Evolutionary conservation across 345 rosid genomes (phyloP).

Genomic region (Limnanthes douglasii): DNA sequence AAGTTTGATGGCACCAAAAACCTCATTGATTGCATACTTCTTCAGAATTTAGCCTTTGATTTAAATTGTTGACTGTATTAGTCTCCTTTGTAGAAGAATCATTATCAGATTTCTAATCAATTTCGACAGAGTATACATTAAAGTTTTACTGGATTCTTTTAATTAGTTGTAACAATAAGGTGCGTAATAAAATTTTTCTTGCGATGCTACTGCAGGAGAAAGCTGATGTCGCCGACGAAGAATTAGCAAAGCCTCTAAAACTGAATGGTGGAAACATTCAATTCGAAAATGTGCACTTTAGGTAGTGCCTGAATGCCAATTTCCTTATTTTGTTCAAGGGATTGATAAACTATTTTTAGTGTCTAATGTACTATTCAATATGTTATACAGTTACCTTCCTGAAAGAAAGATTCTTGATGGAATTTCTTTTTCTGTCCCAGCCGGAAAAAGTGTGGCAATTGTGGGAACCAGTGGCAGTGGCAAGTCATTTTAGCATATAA

Average conservation of each 20-base stretch:
- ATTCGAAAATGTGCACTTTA: slow-evolving; percentile 80
- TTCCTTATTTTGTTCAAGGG: too few species aligned
- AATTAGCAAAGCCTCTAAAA: slow-evolving; percentile 49
- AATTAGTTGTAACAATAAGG: too few species aligned
- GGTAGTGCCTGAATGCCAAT: too few species aligned
- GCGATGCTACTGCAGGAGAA: slow-evolving; percentile 56
- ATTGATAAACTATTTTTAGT: too few species aligned
- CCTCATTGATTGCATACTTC: too few species aligned
- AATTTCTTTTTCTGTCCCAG: slow-evolving; percentile 74
- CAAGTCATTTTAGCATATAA: too few species aligned
- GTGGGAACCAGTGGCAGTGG: slow-evolving; percentile 99
- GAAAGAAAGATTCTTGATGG: slow-evolving; percentile 91
- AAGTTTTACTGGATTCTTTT: too few species aligned
- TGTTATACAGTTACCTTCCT: slow-evolving; percentile 43
- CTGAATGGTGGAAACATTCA: slow-evolving; percentile 72
- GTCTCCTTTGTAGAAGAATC: too few species aligned
- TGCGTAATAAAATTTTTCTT: too few species aligned
- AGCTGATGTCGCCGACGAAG: slow-evolving; percentile 61
- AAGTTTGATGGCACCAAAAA: too few species aligned
- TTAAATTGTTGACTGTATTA: background rate
- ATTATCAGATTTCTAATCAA: too few species aligned
- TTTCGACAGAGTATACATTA: too few species aligned
- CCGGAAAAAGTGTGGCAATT: slow-evolving; percentile 96
- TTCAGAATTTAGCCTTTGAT: background rate
- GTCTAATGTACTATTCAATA: slow-evolving; percentile 5